These are phyloP conservation scores for Hortiboletus flavorubellus DNA, from an alignment of 768 basidiomycete species.

Conservation along the genomic window DNA sequence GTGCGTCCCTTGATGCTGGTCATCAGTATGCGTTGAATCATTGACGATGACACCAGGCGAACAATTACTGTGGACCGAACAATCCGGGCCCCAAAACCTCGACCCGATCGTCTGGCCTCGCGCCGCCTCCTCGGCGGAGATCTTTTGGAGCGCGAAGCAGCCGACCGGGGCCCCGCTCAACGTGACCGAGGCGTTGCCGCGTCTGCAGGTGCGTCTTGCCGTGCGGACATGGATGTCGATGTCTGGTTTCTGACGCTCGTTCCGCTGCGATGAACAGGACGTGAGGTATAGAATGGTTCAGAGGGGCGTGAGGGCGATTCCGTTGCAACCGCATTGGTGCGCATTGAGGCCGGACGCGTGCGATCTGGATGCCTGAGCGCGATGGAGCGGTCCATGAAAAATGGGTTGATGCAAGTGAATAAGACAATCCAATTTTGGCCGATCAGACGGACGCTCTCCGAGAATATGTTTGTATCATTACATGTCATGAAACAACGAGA, in stretches of 20 bases:
- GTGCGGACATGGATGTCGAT: no score
- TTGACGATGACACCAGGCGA: slow-evolving; percentile 26
- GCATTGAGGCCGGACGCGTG: slow-evolving; percentile 47
- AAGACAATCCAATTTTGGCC: no score
- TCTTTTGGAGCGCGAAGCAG: slow-evolving; percentile 49
- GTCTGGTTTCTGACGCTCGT: background rate
- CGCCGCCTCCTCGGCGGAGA: slow-evolving; percentile 45
- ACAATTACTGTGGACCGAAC: slow-evolving; percentile 46
- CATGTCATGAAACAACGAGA: no score
- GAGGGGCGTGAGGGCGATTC: slow-evolving; percentile 44
- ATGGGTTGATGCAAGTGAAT: no score
- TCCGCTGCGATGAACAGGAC: slow-evolving; percentile 28
- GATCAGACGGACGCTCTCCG: no score
- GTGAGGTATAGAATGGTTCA: slow-evolving; percentile 46
- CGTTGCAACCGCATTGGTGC: slow-evolving; percentile 58
- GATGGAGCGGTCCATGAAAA: background rate
- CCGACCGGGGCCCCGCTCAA: slow-evolving; percentile 35
- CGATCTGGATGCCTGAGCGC: slow-evolving; percentile 30
- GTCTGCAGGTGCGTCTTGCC: slow-evolving; percentile 38
- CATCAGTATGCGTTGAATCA: background rate
- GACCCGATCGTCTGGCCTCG: slow-evolving; percentile 49
- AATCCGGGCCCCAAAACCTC: slow-evolving; percentile 41
- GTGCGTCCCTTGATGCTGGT: slow-evolving; percentile 10
- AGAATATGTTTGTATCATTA: no score
- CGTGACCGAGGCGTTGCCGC: slow-evolving; percentile 41